Percentiles rank a stretch among this genome's conserved stretches.
Conservation (phyloP, 73 alveolate species). For the Tetrahymena elliotti region DNA sequence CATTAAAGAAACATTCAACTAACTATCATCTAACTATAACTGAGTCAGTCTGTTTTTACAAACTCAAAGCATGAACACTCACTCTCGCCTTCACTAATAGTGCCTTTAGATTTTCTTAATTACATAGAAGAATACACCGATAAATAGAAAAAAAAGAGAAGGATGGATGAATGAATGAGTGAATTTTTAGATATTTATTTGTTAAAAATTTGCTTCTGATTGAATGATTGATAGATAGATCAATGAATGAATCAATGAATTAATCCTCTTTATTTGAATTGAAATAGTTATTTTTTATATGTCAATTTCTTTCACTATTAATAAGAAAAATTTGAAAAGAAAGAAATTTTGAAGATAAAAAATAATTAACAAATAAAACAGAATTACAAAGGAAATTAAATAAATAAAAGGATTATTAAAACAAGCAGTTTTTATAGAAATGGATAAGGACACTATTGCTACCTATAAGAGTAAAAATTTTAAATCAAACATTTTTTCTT, state of each 20-base stretch:
- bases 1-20: not conserved
- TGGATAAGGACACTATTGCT: not conserved
- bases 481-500: not conserved
- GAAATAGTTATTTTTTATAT: not conserved
- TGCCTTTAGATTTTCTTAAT: not conserved
- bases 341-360: not conserved
- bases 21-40: not conserved
- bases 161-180: not conserved
- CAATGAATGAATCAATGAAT: not conserved
- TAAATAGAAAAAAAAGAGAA: not conserved
- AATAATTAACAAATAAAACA: not conserved
- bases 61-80: not conserved
- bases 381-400: not conserved
- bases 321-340: not conserved
- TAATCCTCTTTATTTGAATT: not conserved
- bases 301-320: not conserved
- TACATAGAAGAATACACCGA: not conserved
- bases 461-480: not conserved
- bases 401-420: not conserved
- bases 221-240: not conserved
- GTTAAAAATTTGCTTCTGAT: too few relatives aligned
- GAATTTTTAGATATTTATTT: not conserved
- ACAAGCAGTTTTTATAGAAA: not conserved
- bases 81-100: not conserved
- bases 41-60: not conserved